Base-by-base conservation (phyloP, 192 early-diverging fungal species). In the Coemansia interrupta region DNA sequence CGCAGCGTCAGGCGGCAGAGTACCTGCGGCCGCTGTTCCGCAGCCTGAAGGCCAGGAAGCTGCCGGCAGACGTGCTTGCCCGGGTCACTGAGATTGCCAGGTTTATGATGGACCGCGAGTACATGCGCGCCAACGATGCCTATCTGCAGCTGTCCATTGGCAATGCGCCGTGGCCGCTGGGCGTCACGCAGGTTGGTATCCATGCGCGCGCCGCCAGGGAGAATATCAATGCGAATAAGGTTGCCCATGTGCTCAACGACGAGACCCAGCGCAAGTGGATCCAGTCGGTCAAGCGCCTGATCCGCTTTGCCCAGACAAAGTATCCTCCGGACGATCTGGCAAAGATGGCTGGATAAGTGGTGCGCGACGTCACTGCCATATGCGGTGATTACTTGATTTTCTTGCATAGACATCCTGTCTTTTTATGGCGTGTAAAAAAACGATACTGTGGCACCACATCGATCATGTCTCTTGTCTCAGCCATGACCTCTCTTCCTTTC, bases 91-190 rank as follows among this genome's bases (percentile, higher is more conserved):
- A 99, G 72, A 99, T 99, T 62, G 85, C 87, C 20, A 72, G 84
- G n/a, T 64, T 83, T 28, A 89, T 94, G 84, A 87, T 92, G 51
- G 80, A 89, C 38, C 82, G 92, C 42, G 90, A 94, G 74, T 96
- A 99, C 47, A 82, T 92, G 73, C 83, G 88, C 53, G 97, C 97
- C 10, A 93, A 93, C 60, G 93, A 96, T 58, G 82, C 90, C 1
- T 99, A 99, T 66, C 72, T 99, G 49, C 89, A 90, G 54, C 82
- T 99, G 40, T 91, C 91, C 0, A 95, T 99, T 51, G 95, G 97
- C 44, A 99, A 99, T 70, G 90, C 95, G 19, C 93, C 97, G 0
- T 99, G 97, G 97, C 97, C 95, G 12, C 90, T 99, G 71, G 97
- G 91, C 23, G 67, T 96, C 18, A 96, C 94, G 56, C 92, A 93